Percentiles rank a stretch among this genome's conserved stretches.
Evolutionary conservation across 176 grass and related monocot genomes (phyloP).

Genomic region (Eragrostis curvula): DNA sequence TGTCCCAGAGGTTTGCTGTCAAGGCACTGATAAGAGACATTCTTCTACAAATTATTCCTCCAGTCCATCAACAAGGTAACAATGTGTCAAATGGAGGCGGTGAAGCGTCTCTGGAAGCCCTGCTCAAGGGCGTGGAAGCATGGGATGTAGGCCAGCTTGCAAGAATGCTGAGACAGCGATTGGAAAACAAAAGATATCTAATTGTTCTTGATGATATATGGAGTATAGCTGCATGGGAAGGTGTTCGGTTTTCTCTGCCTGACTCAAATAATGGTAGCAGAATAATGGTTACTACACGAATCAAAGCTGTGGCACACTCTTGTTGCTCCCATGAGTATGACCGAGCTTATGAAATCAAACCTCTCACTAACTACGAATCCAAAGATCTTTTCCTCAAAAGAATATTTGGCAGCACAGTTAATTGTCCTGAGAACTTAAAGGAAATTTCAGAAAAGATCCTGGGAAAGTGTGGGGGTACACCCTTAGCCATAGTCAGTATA

Average conservation of each 20-base stretch:
- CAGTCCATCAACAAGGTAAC: not conserved
- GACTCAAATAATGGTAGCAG: conserved; percentile 44
- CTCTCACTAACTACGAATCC: conserved; percentile 29
- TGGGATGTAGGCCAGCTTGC: conserved; percentile 31
- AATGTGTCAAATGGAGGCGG: not conserved
- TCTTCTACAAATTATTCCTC: conserved; percentile 34
- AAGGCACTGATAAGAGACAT: conserved; percentile 37
- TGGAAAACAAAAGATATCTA: conserved; percentile 39
- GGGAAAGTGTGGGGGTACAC: conserved; percentile 35
- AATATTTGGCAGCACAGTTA: conserved; percentile 31
- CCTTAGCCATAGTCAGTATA: conserved; percentile 48
- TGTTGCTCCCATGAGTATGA: conserved; percentile 49
- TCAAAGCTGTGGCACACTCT: conserved; percentile 37
- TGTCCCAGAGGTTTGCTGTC: conserved; percentile 52
- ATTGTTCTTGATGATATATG: conserved; percentile 61
- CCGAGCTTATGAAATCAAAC: conserved; percentile 42
- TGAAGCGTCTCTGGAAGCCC: not conserved
- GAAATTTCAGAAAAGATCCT: conserved; percentile 36
- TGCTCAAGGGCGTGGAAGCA: conserved; percentile 42
- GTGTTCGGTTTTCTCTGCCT: conserved; percentile 36
- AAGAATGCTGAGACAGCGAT: conserved; percentile 2
- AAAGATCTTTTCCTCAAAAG: conserved; percentile 39
- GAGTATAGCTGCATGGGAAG: conserved; percentile 43
- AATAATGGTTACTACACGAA: conserved; percentile 50
- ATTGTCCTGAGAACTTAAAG: conserved; percentile 13